Conservation (phyloP, 2,329 filamentous ascomycete genomes). For the Allantophomopsis cytisporea region DNA sequence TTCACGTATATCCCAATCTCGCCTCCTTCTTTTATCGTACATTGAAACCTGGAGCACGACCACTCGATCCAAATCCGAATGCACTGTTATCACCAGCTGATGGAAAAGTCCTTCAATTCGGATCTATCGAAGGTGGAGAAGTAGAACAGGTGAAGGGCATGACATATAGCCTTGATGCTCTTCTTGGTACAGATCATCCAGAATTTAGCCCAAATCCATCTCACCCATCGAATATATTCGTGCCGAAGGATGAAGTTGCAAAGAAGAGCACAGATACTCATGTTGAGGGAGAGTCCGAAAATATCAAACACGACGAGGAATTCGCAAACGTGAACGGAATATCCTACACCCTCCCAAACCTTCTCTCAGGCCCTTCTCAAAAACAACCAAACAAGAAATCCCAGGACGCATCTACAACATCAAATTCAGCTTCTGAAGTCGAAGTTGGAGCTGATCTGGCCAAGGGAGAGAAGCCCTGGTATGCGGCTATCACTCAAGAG, state of each 20-base stretch:
- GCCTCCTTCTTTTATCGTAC: constrained; percentile 95
- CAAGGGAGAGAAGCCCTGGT: constrained; percentile 57
- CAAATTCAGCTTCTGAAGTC: constrained; percentile 60
- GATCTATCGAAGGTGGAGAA: constrained; percentile 80
- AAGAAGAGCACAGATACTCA: constrained; percentile 12
- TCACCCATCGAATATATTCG: constrained; percentile 33
- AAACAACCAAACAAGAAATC: constrained; percentile 26
- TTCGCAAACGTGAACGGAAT: constrained; percentile 94
- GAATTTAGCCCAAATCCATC: constrained; percentile 17
- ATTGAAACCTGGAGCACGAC: constrained; percentile 76
- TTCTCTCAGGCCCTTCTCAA: constrained; percentile 59
- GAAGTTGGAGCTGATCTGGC: constrained; percentile 78
- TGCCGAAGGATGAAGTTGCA: constrained; percentile 7
- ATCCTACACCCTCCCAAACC: constrained; percentile 77
- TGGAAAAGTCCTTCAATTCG: constrained; percentile 82
- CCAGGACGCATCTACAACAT: constrained; percentile 58
- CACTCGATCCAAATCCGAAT: constrained; percentile 68
- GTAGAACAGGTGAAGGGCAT: constrained; percentile 99
- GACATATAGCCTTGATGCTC: constrained; percentile 89
- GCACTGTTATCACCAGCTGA: constrained; percentile 82
- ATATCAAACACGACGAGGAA: constrained; percentile 73
- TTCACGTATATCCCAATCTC: constrained; percentile 83
- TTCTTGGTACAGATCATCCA: constrained; percentile 59
- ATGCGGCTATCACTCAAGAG: constrained; percentile 46
- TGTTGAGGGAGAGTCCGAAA: constrained; percentile 34